A percentile compares a stretch with the other conserved stretches of the same genome.
These are phyloP conservation scores for Eucalyptus albens DNA, from an alignment of 345 rosid species.

Conservation along the genomic window DNA sequence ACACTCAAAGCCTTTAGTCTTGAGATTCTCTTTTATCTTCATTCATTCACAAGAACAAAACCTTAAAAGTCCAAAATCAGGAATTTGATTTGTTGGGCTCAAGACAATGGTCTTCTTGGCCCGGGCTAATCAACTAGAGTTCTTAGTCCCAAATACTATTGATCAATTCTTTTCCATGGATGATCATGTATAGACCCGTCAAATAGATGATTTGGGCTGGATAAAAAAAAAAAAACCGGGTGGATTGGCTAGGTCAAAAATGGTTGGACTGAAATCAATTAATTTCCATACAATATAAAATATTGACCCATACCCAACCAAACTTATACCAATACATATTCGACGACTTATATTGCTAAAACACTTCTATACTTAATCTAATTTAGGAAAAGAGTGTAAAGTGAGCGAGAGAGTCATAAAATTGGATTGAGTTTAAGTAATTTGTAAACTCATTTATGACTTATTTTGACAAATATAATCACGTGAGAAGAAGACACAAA, in stretches of 20 bases:
- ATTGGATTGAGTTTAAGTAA: fast-evolving
- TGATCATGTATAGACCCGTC: neutral
- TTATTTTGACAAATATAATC: neutral
- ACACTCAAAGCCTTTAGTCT: neutral
- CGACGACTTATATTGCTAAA: fast-evolving
- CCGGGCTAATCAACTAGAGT: neutral
- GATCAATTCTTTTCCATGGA: neutral
- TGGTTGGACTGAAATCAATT: no score
- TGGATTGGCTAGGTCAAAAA: no score
- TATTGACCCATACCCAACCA: no score
- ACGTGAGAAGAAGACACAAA: neutral
- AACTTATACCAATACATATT: fast-evolving
- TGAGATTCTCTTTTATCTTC: neutral
- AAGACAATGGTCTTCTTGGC: slow-evolving; percentile 3
- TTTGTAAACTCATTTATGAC: no score
- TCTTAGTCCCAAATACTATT: neutral
- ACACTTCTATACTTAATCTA: no score
- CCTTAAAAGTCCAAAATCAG: neutral
- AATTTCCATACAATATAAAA: neutral
- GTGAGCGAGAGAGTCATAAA: neutral
- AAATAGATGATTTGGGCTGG: fast-evolving
- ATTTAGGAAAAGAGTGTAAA: neutral
- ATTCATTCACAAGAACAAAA: neutral
- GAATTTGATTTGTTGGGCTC: slow-evolving; percentile 19
- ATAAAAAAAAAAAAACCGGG: no score